Conservation (phyloP, 345 rosid genomes). For the Stellera chamaejasme region DNA sequence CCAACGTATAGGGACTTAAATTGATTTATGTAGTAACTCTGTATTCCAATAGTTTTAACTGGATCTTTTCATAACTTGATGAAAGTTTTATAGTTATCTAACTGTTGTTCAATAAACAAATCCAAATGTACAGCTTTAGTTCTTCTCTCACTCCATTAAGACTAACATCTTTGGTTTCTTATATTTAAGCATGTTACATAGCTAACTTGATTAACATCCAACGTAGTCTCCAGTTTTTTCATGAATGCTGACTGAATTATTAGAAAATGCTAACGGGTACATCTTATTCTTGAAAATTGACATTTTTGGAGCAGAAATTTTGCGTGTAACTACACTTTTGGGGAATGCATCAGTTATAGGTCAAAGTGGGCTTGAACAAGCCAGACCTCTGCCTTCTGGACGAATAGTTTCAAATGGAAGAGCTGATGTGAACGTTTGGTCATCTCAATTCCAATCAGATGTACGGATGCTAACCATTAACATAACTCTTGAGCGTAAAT, state of each 20-base stretch:
- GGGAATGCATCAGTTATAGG: constrained; percentile 99
- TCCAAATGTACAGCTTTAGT: too few relatives aligned
- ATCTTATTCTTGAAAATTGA: constrained; percentile 94
- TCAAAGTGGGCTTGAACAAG: constrained; percentile 95
- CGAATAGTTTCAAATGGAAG: constrained; percentile 92
- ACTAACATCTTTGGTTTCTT: constrained; percentile 17
- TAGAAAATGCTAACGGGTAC: constrained; percentile 86
- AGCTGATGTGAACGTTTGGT: constrained; percentile 88
- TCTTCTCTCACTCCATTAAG: not conserved
- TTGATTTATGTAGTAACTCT: too few relatives aligned
- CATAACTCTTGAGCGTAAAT: constrained; percentile 78
- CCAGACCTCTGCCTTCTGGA: constrained; percentile 88
- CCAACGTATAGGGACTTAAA: too few relatives aligned
- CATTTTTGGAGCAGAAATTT: constrained; percentile 96
- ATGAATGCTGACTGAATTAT: constrained; percentile 55
- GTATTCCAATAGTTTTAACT: too few relatives aligned
- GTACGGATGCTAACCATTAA: constrained; percentile 98
- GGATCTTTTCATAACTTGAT: too few relatives aligned
- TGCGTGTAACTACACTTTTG: constrained; percentile 98
- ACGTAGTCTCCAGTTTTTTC: constrained; percentile 43
- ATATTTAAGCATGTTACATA: constrained; percentile 25
- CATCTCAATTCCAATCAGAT: constrained; percentile 96
- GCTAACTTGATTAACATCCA: constrained; percentile 50
- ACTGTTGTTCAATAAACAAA: too few relatives aligned
- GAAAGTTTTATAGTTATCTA: too few relatives aligned